phyloP scores from a whole-genome alignment of 257 asterid species.

The Nicotiana benthamiana region DNA sequence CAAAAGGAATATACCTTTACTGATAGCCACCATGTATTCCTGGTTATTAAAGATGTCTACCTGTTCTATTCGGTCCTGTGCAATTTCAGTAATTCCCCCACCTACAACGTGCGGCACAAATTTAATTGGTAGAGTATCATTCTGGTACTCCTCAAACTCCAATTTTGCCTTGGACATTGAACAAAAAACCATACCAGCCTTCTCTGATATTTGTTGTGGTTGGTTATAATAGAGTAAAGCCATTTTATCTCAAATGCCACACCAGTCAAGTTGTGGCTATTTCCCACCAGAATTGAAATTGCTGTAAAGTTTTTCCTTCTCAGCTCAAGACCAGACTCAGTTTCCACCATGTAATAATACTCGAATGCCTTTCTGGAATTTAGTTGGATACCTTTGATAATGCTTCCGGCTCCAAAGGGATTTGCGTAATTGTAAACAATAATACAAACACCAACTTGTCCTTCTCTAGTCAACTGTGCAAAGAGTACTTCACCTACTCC shows the following conservation, averaged over 20 bases:
- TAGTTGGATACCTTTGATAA: constrained; percentile 56
- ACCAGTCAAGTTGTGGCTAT: constrained; percentile 68
- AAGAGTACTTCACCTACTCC: constrained; percentile 93
- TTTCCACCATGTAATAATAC: constrained; percentile 53
- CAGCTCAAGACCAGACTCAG: constrained; percentile 69
- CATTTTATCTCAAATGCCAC: constrained; percentile 6
- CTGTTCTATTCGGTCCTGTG: too few species aligned
- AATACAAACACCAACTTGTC: constrained; percentile 78
- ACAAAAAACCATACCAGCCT: too few species aligned
- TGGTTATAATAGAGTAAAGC: too few species aligned
- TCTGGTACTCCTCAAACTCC: too few species aligned
- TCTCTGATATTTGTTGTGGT: too few species aligned
- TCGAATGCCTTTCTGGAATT: not conserved
- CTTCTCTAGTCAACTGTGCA: constrained; percentile 75
- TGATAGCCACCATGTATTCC: too few species aligned
- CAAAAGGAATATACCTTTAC: too few species aligned
- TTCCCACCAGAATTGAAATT: constrained; percentile 78
- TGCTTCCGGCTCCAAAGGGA: constrained; percentile 73
- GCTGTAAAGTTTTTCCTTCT: constrained; percentile 74
- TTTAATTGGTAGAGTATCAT: too few species aligned
- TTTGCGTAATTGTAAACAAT: constrained; percentile 82
- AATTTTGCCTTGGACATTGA: too few species aligned
- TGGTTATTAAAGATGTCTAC: too few species aligned
- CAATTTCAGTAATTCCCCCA: too few species aligned
- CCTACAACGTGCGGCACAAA: too few species aligned